Base-by-base conservation (phyloP, 2,329 filamentous ascomycete genomes). In the Alternaria gansuensis region DNA sequence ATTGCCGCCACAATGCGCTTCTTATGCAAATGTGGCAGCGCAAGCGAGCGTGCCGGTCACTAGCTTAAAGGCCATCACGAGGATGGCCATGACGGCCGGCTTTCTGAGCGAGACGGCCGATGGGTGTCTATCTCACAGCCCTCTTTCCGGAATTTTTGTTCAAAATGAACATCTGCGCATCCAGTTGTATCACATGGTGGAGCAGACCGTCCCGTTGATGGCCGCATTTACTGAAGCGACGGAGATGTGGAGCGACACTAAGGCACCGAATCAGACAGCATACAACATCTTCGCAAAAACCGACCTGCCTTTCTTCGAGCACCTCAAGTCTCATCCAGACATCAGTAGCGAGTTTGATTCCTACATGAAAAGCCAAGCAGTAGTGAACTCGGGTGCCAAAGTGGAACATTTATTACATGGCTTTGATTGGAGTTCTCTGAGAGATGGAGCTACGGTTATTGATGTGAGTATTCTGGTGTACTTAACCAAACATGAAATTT, bases 141-240 rank as follows among this genome's bases (percentile, higher is more conserved):
- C 23, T n/a, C 46, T 39, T 14, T 39, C 23, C 11, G 13, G 33
- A 39, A 28, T 39, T 3, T 39, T 50, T 21, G 34, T 39, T 9
- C 33, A 50, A 23, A 29, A 50, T 13, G 46, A 50, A 39, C 23
- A 50, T 50, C 23, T 39, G 14, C 33, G 46, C 13, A 50, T 50
- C 34, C 14, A 50, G 23, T 39, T 50, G 33, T 50, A 39, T 33
- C 33, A 50, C 13, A 39, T 50, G 17, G 34, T 50, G 7, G 46
- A 50, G 46, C 34, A 50, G 33, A 50, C 34, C 9, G 29, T 50
- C 33, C 33, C 46, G 11, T 37, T 50, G 23, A 50, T 50, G 23
- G 24, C 34, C 28, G 33, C 46, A 21, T 50, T 50, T 14, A 50
- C 23, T 23, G 21, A 17, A 29, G 46, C 24, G 7, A 50, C 34